Evolutionary conservation across 352 stramenopile genomes (phyloP), one percentile per base, ranked within the genome.

Genomic region (Blastocystis sp.): DNA sequence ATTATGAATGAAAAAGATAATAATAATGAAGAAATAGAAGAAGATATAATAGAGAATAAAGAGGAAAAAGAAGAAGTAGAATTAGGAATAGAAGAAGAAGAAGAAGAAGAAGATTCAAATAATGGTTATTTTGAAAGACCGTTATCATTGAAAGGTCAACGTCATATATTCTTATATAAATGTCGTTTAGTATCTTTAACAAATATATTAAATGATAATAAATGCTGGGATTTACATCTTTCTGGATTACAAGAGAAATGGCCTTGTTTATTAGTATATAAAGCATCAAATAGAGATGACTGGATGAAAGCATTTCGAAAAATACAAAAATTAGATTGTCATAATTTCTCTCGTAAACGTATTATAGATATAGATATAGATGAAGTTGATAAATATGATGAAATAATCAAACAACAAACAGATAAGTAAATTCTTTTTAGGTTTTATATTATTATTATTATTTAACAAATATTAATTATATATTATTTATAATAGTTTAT

Each of bases 91-190:
- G n/a, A n/a, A n/a, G n/a, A n/a, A n/a, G 27, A 36, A 5, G 10
- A n/a, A 4, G 46, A 42, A 35, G 46, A 56, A 9, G 33, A 18
- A 0, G 31, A 28, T 24, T 24, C 31, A 21, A 55, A 21, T 30
- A 13, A 21, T 2, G 49, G 49, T 2, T 21, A 35, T 36, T 62
- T 49, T 25, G 52, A 62, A 25, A 30, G 52, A 11, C 52, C 52
- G 9, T 28, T 62, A 13, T 62, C 52, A 21, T 34, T 62, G 3
- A 62, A 62, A 28, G 52, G 52, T 6, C 52, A 62, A 34, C 36
- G 52, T 21, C 52, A 62, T 19, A 31, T 62, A 18, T 62, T 62
- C 24, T 42, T 62, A 11, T 62, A 62, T 42, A 62, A 62, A 16
- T 62, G 52, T 32, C 52, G 52, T 27, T 62, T 43, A 27, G 42